phyloP scores from a whole-genome alignment of 2,329 filamentous ascomycete species.

The Colletotrichum cereale region DNA sequence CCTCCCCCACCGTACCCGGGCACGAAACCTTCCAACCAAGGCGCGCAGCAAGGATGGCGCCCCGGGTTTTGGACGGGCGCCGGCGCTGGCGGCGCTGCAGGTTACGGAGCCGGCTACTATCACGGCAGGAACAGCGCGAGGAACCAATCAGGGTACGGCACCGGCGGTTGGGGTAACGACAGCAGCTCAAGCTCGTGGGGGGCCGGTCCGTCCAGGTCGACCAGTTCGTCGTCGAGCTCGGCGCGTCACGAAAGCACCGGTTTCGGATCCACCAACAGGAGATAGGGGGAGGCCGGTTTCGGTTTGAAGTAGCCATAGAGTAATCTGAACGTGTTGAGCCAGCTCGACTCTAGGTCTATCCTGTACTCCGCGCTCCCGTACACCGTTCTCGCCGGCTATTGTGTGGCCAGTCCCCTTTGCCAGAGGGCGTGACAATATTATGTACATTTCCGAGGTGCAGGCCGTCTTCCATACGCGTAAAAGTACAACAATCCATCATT shows the following conservation, averaged over 20 bases:
- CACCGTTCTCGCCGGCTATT: constrained; percentile 6
- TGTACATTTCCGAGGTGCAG: constrained; percentile 38
- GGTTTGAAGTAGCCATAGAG: constrained; percentile 35
- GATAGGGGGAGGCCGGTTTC: constrained; percentile 52
- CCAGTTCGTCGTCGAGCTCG: constrained; percentile 55
- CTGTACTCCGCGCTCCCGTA: constrained; percentile 20
- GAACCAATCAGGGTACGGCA: constrained; percentile 45
- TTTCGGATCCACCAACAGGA: constrained; percentile 76
- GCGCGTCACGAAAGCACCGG: constrained; percentile 76
- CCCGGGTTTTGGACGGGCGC: constrained; percentile 82
- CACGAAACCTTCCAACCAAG: constrained; percentile 51
- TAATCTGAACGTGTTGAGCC: constrained; percentile 23
- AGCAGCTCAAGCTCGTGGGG: constrained; percentile 43
- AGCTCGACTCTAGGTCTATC: constrained; percentile 40
- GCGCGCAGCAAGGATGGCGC: constrained; percentile 66
- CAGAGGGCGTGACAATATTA: constrained; percentile 26
- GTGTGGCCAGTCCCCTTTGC: constrained; percentile 10
- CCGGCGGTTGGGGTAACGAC: constrained; percentile 50
- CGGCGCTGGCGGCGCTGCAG: constrained; percentile 77
- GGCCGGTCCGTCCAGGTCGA: constrained; percentile 52
- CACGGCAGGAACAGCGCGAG: constrained; percentile 44
- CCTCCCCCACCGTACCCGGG: constrained; percentile 68
- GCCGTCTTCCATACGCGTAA: constrained; percentile 41
- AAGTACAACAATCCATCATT: constrained; percentile 41
- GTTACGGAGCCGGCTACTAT: constrained; percentile 69